Base-by-base conservation (phyloP, 176 grass and related monocot species). In the Rhynchospora pubera region DNA sequence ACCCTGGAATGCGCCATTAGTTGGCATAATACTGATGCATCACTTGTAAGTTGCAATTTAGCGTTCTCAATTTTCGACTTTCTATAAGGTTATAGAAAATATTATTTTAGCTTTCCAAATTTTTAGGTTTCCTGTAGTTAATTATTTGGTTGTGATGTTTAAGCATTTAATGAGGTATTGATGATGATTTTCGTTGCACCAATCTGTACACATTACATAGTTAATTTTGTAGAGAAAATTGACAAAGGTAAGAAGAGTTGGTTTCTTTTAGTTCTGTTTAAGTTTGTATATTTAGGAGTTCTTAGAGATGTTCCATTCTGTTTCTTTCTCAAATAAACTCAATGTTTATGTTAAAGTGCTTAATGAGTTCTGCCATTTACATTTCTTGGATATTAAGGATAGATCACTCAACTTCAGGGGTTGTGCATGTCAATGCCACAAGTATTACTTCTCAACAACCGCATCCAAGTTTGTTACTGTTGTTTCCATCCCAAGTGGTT, bases 21-120 rank as follows among this genome's bases (percentile, higher is more conserved):
- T 78, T 97, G 94, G 94, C 94, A 97, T 67, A 94, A 97, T 74
- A 92, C 94, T 18, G 94, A 97, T 30, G 94, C 92, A 77, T 94
- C 94, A 85, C 22, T 89, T 93, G 92, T 97, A 94, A 87, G 91
- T 65, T 55, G 22, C 22, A 16, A 76, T 55, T 46, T 76, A 76
- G 13, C 55, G 30, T 9, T 55, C 53, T 76, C 11, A 55, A 76
- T 55, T 55, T 51, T 28, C 51, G 11, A 48, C 52, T 24, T 52
- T 53, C 43, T 52, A 4, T 1, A 52, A 52, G 46, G 12, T 51
- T 75, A 6, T 43, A 15, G 70, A 28, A 75, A 52, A 46, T 75
- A 52, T 15, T 75, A 75, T 75, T 19, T 53, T 24, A 52, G 70
- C 45, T 75, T 68, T 67, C 34, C 39, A 69, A 39, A 44, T 44